Conservation (phyloP, 306 rosid species). For the Macrotyloma uniflorum region DNA sequence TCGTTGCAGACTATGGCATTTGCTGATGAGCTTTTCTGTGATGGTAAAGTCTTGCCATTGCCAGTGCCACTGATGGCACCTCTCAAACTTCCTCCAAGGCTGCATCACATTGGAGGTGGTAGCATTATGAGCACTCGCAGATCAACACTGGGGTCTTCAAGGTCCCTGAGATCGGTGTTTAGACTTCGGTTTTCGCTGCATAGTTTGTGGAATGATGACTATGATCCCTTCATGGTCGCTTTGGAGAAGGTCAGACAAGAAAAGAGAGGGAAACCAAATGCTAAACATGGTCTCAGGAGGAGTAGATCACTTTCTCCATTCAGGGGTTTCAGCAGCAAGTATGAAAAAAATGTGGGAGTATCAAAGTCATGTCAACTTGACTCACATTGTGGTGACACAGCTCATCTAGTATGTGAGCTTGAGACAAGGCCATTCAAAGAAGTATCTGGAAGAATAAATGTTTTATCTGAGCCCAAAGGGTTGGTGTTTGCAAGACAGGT, state of each 20-base stretch:
- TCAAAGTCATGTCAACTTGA: constrained; percentile 28
- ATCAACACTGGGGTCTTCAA: constrained; percentile 42
- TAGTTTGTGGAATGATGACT: constrained; percentile 72
- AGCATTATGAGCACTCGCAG: constrained; percentile 24
- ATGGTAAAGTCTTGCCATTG: constrained; percentile 70
- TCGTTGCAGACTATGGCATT: constrained; percentile 65
- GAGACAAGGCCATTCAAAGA: constrained; percentile 22
- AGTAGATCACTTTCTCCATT: constrained; percentile 54
- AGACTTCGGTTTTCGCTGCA: constrained; percentile 42
- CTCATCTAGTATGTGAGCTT: constrained; percentile 19
- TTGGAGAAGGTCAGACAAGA: constrained; percentile 63
- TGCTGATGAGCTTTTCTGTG: constrained; percentile 81
- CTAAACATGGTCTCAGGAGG: constrained; percentile 40
- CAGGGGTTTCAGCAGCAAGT: constrained; percentile 26
- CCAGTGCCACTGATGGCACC: constrained; percentile 55
- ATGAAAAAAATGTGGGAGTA: constrained; percentile 7
- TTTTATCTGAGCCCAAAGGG: constrained; percentile 59
- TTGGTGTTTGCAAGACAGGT: constrained; percentile 52
- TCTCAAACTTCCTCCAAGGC: constrained; percentile 89
- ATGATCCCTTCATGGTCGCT: constrained; percentile 87
- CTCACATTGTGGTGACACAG: constrained; percentile 9
- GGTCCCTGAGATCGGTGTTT: constrained; percentile 50
- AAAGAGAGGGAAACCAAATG: constrained; percentile 44
- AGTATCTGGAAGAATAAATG: constrained; percentile 27
- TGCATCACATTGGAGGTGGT: constrained; percentile 37